These are phyloP conservation scores for Hemerocallis citrina DNA, from an alignment of 106 monocot species.

Conservation along the genomic window DNA sequence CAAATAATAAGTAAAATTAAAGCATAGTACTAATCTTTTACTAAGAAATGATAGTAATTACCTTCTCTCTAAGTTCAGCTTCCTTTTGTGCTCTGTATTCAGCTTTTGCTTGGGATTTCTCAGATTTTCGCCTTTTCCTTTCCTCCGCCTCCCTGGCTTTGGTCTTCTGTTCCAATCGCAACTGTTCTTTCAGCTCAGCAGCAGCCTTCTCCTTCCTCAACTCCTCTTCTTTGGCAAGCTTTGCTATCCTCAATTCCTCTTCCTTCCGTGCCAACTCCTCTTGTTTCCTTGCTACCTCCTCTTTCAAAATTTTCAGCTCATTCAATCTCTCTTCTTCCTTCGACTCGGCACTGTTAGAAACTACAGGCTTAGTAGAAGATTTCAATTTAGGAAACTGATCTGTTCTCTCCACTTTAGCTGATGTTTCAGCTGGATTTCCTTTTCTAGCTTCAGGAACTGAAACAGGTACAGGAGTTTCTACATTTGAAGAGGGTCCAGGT, in stretches of 20 bases:
- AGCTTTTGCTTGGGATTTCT: slow-evolving; percentile 67
- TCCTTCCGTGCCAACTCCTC: slow-evolving; percentile 32
- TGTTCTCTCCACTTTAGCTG: slow-evolving; percentile 5
- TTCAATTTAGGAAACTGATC: slow-evolving; percentile 23
- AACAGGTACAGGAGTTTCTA: neutral
- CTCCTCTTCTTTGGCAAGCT: slow-evolving; percentile 38
- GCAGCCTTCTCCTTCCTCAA: slow-evolving; percentile 47
- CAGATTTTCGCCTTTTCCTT: slow-evolving; percentile 58
- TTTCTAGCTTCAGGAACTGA: slow-evolving; percentile 6
- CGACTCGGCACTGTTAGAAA: slow-evolving; percentile 11
- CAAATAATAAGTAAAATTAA: too few relatives aligned
- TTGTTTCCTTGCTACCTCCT: slow-evolving; percentile 23
- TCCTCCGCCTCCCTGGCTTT: slow-evolving; percentile 94
- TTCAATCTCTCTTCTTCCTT: slow-evolving; percentile 24
- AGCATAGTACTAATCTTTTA: neutral
- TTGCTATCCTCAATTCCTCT: slow-evolving; percentile 28
- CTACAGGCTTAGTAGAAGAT: slow-evolving; percentile 8
- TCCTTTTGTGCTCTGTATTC: slow-evolving; percentile 62
- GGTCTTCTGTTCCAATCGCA: slow-evolving; percentile 63
- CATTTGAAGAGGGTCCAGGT: slow-evolving; percentile 6
- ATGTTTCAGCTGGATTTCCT: neutral
- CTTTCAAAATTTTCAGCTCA: slow-evolving; percentile 9
- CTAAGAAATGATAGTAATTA: slow-evolving; percentile 9
- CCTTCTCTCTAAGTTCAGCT: slow-evolving; percentile 72
- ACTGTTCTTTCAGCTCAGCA: slow-evolving; percentile 50